A percentile compares a stretch with the other conserved stretches of the same genome.
These are phyloP conservation scores for Globisporangium nunn DNA, from an alignment of 352 stramenopile species.

Conservation along the genomic window DNA sequence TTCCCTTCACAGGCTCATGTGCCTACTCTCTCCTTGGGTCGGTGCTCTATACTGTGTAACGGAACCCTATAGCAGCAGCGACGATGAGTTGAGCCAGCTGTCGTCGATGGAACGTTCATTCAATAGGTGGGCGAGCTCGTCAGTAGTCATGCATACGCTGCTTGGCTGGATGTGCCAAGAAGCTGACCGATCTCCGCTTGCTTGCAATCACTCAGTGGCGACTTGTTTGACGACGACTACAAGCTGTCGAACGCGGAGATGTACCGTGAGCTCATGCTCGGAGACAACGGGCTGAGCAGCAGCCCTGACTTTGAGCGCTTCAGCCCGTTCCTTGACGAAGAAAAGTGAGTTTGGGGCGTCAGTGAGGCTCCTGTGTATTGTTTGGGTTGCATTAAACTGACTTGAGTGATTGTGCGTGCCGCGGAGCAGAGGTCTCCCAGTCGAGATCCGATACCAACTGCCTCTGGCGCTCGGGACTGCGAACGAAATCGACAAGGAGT, in stretches of 20 bases:
- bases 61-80: slow-evolving; percentile 39
- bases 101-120: slow-evolving; percentile 63
- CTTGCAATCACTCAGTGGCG: slow-evolving; percentile 14
- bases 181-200: background rate
- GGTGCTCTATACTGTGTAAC: background rate
- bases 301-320: slow-evolving; percentile 63
- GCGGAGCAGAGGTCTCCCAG: slow-evolving; percentile 44
- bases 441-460: slow-evolving; percentile 77
- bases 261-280: slow-evolving; percentile 52
- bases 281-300: slow-evolving; percentile 49
- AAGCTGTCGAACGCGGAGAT: slow-evolving; percentile 59
- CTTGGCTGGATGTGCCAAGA: background rate
- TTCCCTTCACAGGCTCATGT: background rate
- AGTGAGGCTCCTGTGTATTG: slow-evolving; percentile 7
- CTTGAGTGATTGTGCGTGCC: background rate
- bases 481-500: slow-evolving; percentile 81
- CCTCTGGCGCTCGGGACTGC: slow-evolving; percentile 68
- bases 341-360: slow-evolving; percentile 13
- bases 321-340: slow-evolving; percentile 73
- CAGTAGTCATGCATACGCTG: background rate
- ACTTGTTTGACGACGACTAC: slow-evolving; percentile 40
- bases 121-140: slow-evolving; percentile 25
- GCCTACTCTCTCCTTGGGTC: background rate
- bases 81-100: slow-evolving; percentile 72
- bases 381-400: background rate